Percentiles rank a stretch among this genome's conserved stretches.
phyloP scores from a whole-genome alignment of 495 filamentous ascomycete genomes.

The Penicillium angulare region DNA sequence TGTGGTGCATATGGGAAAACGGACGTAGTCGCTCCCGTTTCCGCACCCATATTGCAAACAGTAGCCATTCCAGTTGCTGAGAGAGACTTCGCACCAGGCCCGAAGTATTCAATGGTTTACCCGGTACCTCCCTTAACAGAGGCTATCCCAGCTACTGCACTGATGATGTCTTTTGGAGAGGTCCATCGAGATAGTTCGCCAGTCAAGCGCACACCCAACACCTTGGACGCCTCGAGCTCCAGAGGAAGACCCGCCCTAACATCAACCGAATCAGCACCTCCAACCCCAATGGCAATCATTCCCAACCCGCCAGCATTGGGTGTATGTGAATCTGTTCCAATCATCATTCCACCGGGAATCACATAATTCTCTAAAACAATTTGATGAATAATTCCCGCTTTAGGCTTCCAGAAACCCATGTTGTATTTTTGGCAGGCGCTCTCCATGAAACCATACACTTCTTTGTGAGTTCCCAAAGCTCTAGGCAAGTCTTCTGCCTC shows the following conservation, averaged over 20 bases:
- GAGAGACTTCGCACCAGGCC: conserved; percentile 65
- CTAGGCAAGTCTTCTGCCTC: conserved; percentile 79
- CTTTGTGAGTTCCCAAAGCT: conserved; percentile 80
- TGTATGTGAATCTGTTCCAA: conserved; percentile 91
- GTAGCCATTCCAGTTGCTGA: conserved; percentile 58
- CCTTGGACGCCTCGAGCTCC: conserved; percentile 88
- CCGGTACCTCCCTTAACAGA: conserved; percentile 91
- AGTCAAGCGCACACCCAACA: conserved; percentile 83
- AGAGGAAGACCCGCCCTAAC: conserved; percentile 90
- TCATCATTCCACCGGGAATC: conserved; percentile 84
- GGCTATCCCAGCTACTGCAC: conserved; percentile 85
- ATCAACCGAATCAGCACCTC: conserved; percentile 90
- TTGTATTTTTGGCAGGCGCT: conserved; percentile 89
- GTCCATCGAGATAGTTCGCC: conserved; percentile 82
- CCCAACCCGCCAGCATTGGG: conserved; percentile 89
- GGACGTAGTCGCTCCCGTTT: conserved; percentile 86
- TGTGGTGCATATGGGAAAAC: conserved; percentile 81
- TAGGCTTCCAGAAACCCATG: conserved; percentile 93
- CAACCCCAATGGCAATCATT: conserved; percentile 87
- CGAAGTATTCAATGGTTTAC: conserved; percentile 81
- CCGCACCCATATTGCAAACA: conserved; percentile 69
- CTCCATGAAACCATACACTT: conserved; percentile 90
- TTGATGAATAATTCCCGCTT: conserved; percentile 93
- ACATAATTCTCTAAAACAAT: conserved; percentile 92
- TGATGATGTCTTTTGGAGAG: conserved; percentile 79